Percentiles rank a stretch among this genome's conserved stretches.
Conservation (phyloP, 148 eudicot species). For the Diospyros kaki region DNA sequence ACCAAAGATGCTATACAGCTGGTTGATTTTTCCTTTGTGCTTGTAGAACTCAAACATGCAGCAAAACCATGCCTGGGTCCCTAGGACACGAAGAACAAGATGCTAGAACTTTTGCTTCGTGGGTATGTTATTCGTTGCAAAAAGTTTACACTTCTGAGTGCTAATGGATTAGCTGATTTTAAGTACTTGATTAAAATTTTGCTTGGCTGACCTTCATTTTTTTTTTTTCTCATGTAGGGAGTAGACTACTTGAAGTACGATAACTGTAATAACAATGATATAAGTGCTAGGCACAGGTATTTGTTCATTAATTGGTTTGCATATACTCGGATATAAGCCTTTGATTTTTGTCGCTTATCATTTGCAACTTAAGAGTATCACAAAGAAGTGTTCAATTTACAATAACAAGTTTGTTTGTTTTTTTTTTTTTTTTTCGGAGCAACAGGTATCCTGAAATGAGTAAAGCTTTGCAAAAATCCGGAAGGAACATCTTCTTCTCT, state of each 20-base stretch:
- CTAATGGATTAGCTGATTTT: neutral
- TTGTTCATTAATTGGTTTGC: neutral
- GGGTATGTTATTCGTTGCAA: slow-evolving; percentile 34
- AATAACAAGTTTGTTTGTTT: too few relatives aligned
- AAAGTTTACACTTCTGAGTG: neutral
- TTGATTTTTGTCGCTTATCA: neutral
- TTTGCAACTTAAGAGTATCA: neutral
- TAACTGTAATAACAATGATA: slow-evolving; percentile 47
- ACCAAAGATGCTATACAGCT: too few relatives aligned
- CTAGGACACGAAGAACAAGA: slow-evolving; percentile 74
- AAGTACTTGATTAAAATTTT: too few relatives aligned
- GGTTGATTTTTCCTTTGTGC: neutral
- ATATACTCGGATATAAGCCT: too few relatives aligned
- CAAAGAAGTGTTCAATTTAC: too few relatives aligned
- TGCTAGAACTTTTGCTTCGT: slow-evolving; percentile 79
- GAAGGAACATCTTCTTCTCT: slow-evolving; percentile 66
- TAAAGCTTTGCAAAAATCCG: slow-evolving; percentile 56
- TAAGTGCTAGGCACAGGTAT: slow-evolving; percentile 55
- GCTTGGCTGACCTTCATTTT: neutral
- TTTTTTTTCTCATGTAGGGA: slow-evolving; percentile 36
- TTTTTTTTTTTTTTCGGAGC: neutral
- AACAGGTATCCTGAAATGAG: slow-evolving; percentile 72
- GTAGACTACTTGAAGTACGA: slow-evolving; percentile 91
- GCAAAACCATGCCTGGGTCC: slow-evolving; percentile 77
- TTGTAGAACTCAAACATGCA: slow-evolving; percentile 62